Evolutionary conservation across 2,329 filamentous ascomycete species (phyloP), one percentile per base, ranked within the genome.

Genomic region (Lasiodiplodia sp.): DNA sequence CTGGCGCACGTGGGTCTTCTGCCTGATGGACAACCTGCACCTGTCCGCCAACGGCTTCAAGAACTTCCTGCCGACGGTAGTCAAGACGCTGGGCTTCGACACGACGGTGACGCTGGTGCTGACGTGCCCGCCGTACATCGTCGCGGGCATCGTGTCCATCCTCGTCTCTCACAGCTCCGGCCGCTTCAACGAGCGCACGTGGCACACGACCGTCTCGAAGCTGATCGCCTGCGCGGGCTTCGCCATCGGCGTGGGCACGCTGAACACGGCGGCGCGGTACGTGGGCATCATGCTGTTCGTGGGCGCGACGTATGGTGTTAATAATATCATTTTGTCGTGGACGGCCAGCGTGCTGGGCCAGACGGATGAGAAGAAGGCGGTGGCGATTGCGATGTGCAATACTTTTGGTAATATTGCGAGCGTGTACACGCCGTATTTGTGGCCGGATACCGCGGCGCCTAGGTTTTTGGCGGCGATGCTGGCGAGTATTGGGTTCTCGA

Each of bases 301-400:
- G 2, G 72, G 73, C 2, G 76, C 73, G 21, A 73, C 72, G 1
- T 78, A 78, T 34, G 75, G 60, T 28, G 60, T 64, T 5, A 64
- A 64, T 6, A 64, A 53, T 8, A 64, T 82, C 23, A 81, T 82
- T 8, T 75, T 83, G 1, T 78, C 78, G 16, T 83, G 82, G 81
- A 79, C 79, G 1, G 79, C 79, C 0, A 77, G 77, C 1, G 81
- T 79, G 1, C 74, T 82, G 8, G 80, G 79, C 2, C 79, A 82
- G 58, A 82, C 81, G 0, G 72, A 78, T 4, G 81, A 82, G 70
- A 84, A 83, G 72, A 81, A 81, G 62, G 81, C 82, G 16, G 80
- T 80, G 2, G 74, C 77, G 6, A 73, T 82, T n/a, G 79, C 80
- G 0, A 79, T 82, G 62, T 80, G 81, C 23, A 83, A 83, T 62